phyloP scores from a whole-genome alignment of 345 rosid genomes.

The Carallia brachiata region DNA sequence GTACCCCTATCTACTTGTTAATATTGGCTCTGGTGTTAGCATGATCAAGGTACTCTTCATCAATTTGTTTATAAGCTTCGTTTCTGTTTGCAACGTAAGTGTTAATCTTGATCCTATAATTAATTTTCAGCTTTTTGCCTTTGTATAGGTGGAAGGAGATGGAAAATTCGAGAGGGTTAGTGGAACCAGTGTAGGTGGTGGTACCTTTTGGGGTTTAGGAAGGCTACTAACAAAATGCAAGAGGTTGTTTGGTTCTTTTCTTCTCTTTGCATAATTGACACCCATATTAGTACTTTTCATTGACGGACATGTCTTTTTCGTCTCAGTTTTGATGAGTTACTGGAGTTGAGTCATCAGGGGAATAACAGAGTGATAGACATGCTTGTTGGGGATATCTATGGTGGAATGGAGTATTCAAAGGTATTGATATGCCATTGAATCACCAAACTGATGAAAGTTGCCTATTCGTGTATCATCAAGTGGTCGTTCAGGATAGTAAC shows the following conservation, averaged over 20 bases:
- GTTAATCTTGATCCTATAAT: neutral
- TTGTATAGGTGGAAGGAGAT: conserved; percentile 68
- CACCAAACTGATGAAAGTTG: neutral
- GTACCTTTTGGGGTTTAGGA: conserved; percentile 86
- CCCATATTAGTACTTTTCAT: neutral
- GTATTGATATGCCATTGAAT: conserved; percentile 26
- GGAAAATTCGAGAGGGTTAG: conserved; percentile 78
- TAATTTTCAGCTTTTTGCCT: conserved; percentile 22
- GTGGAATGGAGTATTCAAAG: conserved; percentile 73
- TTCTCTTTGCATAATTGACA: neutral
- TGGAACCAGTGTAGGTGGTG: conserved; percentile 90
- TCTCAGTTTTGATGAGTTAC: conserved; percentile 69
- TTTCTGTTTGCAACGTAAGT: neutral
- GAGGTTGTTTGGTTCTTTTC: conserved; percentile 42
- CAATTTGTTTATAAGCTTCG: conserved; percentile 3
- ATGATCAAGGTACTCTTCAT: conserved; percentile 72
- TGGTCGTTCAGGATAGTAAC: neutral
- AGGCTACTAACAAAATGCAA: conserved; percentile 78
- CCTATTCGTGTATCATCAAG: neutral
- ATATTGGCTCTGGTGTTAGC: conserved; percentile 93
- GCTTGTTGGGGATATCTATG: conserved; percentile 95
- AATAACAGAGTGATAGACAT: conserved; percentile 80
- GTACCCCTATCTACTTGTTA: conserved; percentile 85
- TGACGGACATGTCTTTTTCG: conserved; percentile 15
- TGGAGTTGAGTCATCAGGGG: conserved; percentile 71